phyloP scores from a whole-genome alignment of 2,329 filamentous ascomycete genomes.

The Ambrosiella xylebori region DNA sequence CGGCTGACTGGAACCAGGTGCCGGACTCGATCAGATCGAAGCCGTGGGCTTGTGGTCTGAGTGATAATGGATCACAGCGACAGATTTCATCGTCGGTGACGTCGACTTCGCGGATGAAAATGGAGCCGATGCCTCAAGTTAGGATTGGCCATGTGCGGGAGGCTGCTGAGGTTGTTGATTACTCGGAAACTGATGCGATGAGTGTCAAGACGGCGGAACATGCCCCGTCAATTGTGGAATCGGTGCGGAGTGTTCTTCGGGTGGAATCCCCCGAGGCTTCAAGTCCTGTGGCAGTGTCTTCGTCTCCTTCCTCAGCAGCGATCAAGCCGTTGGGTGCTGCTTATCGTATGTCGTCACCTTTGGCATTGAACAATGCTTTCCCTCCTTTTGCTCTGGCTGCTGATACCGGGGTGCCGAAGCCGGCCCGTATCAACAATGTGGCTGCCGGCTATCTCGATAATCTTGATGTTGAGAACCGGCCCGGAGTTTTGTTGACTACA shows the following conservation, averaged over 20 bases:
- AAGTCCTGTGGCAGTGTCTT: not conserved
- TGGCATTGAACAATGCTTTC: not conserved
- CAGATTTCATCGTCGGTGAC: not conserved
- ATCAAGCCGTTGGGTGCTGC: too few relatives aligned
- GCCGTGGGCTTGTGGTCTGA: conserved; percentile 3
- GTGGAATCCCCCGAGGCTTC: not conserved
- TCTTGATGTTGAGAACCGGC: conserved; percentile 6
- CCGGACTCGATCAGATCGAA: conserved; percentile 10
- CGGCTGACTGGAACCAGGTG: conserved; percentile 12
- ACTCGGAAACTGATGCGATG: not conserved
- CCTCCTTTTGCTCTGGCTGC: not conserved
- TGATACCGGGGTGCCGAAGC: not conserved
- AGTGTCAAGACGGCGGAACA: conserved; percentile 1
- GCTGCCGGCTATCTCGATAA: not conserved
- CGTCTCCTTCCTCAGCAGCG: not conserved
- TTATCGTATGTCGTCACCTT: too few relatives aligned
- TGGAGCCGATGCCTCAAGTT: not conserved
- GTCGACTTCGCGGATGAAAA: not conserved
- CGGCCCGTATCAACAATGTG: not conserved
- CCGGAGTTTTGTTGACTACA: not conserved
- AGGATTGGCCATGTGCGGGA: conserved; percentile 9
- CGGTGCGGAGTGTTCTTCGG: not conserved
- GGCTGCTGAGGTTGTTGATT: conserved; percentile 7
- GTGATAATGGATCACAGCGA: not conserved
- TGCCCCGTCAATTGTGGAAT: conserved; percentile 6